These are phyloP conservation scores for Stagonosporopsis vannaccii DNA, from an alignment of 2,329 filamentous ascomycete species.

Conservation along the genomic window DNA sequence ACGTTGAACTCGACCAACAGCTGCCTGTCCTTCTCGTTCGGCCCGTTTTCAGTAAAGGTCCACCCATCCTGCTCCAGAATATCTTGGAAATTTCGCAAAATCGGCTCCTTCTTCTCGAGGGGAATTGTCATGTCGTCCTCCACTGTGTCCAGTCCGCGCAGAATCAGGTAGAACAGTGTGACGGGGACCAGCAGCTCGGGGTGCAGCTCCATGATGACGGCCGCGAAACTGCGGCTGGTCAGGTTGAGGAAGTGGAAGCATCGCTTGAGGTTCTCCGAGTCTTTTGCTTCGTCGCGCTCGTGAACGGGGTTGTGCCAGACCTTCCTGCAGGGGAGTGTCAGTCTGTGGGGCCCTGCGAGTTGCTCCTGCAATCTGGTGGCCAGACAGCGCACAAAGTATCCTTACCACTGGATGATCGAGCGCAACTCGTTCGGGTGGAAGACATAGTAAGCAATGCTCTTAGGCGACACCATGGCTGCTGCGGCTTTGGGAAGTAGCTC, in stretches of 20 bases:
- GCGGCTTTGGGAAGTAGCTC: conserved; percentile 21
- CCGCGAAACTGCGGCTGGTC: conserved; percentile 91
- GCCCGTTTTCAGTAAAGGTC: conserved; percentile 85
- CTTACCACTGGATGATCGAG: conserved; percentile 87
- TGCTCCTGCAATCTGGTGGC: background rate
- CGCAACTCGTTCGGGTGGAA: conserved; percentile 80
- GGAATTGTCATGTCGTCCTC: conserved; percentile 98
- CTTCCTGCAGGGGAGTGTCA: conserved; percentile 69
- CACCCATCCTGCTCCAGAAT: conserved; percentile 84
- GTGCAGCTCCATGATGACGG: conserved; percentile 95
- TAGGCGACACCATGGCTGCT: conserved; percentile 45
- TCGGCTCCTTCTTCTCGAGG: conserved; percentile 80
- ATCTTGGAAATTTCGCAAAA: conserved; percentile 82
- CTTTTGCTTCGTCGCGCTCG: conserved; percentile 77
- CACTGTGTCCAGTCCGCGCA: conserved; percentile 95
- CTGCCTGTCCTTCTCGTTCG: conserved; percentile 92
- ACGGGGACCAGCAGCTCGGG: conserved; percentile 91
- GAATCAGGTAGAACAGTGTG: conserved; percentile 88
- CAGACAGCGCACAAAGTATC: background rate
- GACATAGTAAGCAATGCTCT: conserved; percentile 71
- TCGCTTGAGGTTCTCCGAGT: conserved; percentile 74
- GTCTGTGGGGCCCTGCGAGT: background rate
- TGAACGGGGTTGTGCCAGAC: conserved; percentile 96
- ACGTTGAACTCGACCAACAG: conserved; percentile 91
- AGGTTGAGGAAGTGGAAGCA: conserved; percentile 87